Percentiles rank a stretch among this genome's conserved stretches.
Evolutionary conservation across 345 rosid genomes (phyloP).

Genomic region (Gossypium raimondii): DNA sequence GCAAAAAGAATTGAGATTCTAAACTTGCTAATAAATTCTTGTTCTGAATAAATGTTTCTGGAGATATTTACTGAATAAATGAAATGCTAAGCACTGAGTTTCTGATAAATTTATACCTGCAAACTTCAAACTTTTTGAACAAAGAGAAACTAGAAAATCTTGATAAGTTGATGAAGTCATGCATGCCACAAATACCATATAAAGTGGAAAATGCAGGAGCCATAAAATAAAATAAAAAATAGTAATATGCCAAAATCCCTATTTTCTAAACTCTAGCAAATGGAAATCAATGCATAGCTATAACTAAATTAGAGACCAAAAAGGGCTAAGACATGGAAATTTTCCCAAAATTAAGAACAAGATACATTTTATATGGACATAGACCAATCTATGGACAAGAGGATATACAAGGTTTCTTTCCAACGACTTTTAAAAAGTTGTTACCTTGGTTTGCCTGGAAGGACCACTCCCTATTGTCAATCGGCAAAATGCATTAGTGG

Average conservation of each 20-base stretch:
- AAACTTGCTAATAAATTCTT: not conserved
- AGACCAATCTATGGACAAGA: not conserved
- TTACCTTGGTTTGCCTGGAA: slow-evolving; percentile 83
- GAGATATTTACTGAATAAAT: not conserved
- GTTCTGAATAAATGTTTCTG: not conserved
- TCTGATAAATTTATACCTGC: not conserved
- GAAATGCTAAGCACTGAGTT: not conserved
- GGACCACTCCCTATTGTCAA: slow-evolving; percentile 82
- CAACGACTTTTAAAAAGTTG: not conserved
- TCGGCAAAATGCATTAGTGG: slow-evolving; percentile 78
- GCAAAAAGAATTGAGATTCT: not conserved
- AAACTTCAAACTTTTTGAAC: not conserved
- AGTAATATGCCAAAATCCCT: not conserved
- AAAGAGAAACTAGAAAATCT: not conserved
- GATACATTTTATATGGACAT: not conserved
- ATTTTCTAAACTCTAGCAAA: not conserved
- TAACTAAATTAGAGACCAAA: not conserved
- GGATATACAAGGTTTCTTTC: not conserved
- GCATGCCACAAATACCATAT: not conserved
- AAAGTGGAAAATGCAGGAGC: not conserved
- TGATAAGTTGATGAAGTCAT: not conserved
- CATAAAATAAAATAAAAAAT: not conserved
- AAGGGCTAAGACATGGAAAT: not conserved
- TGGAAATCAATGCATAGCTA: not conserved
- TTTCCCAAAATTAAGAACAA: not conserved